phyloP scores from a whole-genome alignment of 2,329 filamentous ascomycete species.

The Calonectria ilicicola region DNA sequence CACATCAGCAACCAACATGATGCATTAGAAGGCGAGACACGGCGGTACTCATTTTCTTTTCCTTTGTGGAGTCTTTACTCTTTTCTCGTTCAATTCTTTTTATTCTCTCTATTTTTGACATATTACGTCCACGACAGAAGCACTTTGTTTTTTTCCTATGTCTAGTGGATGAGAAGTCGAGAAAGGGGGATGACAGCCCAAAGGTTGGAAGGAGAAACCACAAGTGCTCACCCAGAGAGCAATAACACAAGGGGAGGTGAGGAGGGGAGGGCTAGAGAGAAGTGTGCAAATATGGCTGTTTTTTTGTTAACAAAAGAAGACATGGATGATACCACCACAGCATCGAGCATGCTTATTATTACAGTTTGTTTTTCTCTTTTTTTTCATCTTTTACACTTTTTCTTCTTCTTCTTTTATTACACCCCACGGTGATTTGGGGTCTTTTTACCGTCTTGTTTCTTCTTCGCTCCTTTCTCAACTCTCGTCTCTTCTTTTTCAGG shows the following conservation, averaged over 20 bases:
- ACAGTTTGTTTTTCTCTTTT: slow-evolving; percentile 41
- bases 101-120: slow-evolving; percentile 39
- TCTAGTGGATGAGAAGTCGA: slow-evolving; percentile 29
- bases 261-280: slow-evolving; percentile 22
- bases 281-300: slow-evolving; percentile 43
- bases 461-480: slow-evolving; percentile 31
- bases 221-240: neutral
- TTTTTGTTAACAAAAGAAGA: slow-evolving; percentile 45
- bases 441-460: slow-evolving; percentile 17
- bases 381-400: slow-evolving; percentile 19
- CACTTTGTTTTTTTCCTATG: slow-evolving; percentile 36
- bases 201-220: neutral
- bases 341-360: slow-evolving; percentile 50
- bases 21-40: slow-evolving; percentile 46
- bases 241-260: neutral
- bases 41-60: slow-evolving; percentile 36
- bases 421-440: neutral
- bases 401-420: slow-evolving; percentile 17
- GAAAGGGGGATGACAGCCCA: slow-evolving; percentile 17
- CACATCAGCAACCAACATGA: slow-evolving; percentile 39
- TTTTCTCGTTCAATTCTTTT: slow-evolving; percentile 30
- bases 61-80: slow-evolving; percentile 23
- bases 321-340: slow-evolving; percentile 58
- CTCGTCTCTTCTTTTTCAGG: slow-evolving; percentile 32
- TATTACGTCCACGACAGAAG: slow-evolving; percentile 36